Evolutionary conservation across 306 rosid genomes (phyloP).

Genomic region (Pyrus betulifolia): DNA sequence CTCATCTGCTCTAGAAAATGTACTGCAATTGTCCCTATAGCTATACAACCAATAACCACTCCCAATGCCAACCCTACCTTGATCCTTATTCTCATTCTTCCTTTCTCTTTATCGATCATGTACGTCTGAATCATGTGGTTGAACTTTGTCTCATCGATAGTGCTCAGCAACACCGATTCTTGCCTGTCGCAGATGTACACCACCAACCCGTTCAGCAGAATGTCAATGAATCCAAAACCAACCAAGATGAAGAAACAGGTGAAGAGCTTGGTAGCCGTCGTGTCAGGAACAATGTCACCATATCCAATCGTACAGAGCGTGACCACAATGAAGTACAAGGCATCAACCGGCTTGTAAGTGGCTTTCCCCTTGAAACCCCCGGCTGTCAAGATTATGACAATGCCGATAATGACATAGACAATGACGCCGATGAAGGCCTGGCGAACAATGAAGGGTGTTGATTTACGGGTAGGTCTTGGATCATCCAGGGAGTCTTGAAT

Average conservation of each 20-base stretch:
- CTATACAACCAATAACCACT: conserved; percentile 51
- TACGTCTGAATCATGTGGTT: conserved; percentile 35
- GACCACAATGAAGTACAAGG: conserved; percentile 57
- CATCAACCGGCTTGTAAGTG: conserved; percentile 47
- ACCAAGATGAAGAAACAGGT: conserved; percentile 54
- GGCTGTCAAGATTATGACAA: conserved; percentile 25
- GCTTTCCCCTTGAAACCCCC: conserved; percentile 37
- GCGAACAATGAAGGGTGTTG: conserved; percentile 28
- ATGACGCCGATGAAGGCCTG: conserved; percentile 34
- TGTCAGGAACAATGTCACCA: conserved; percentile 68
- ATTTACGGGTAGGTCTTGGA: background rate
- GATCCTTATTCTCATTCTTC: conserved; percentile 68
- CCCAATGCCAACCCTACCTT: conserved; percentile 46
- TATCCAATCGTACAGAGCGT: conserved; percentile 71
- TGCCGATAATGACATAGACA: conserved; percentile 38
- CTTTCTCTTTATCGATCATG: conserved; percentile 52
- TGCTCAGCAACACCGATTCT: conserved; percentile 41
- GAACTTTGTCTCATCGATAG: conserved; percentile 40
- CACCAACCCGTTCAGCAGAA: conserved; percentile 50
- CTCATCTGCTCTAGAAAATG: conserved; percentile 38
- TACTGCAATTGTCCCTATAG: conserved; percentile 38
- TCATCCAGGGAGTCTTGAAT: conserved; percentile 22
- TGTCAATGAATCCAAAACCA: conserved; percentile 55
- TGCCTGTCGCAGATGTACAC: conserved; percentile 58
- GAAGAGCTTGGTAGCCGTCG: conserved; percentile 47